Evolutionary conservation across 805 yeast species (phyloP).

Genomic region (Cyberlindnera bimundalis): DNA sequence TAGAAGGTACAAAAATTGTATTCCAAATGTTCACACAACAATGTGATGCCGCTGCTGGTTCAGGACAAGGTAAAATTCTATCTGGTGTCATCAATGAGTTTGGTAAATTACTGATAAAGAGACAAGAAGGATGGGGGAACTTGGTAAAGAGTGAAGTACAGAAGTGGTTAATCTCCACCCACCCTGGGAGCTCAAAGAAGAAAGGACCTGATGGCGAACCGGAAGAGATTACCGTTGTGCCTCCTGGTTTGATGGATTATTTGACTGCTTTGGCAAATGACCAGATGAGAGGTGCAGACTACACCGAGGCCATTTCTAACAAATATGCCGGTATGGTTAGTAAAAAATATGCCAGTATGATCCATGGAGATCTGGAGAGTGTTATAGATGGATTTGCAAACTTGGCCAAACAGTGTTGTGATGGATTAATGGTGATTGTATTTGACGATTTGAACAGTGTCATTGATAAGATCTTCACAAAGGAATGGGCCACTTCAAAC

Average conservation of each 20-base stretch:
- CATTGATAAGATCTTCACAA: slow-evolving; percentile 58
- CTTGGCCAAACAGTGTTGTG: slow-evolving; percentile 63
- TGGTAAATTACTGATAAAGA: slow-evolving; percentile 51
- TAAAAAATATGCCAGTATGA: slow-evolving; percentile 57
- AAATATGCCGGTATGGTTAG: slow-evolving; percentile 64
- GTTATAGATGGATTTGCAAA: slow-evolving; percentile 79
- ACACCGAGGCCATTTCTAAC: slow-evolving; percentile 65
- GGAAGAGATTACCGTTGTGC: slow-evolving; percentile 41
- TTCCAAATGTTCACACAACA: slow-evolving; percentile 86
- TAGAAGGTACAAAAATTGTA: slow-evolving; percentile 76
- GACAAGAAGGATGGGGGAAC: slow-evolving; percentile 62
- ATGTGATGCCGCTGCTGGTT: slow-evolving; percentile 81
- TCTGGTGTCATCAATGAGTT: slow-evolving; percentile 76
- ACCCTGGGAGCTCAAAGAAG: slow-evolving; percentile 14
- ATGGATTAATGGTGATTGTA: slow-evolving; percentile 54
- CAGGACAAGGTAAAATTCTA: slow-evolving; percentile 75
- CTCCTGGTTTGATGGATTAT: slow-evolving; percentile 81
- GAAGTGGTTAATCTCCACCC: slow-evolving; percentile 28
- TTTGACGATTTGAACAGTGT: slow-evolving; percentile 69
- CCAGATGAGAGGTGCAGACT: slow-evolving; percentile 68
- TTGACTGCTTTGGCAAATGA: slow-evolving; percentile 82
- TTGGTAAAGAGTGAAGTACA: slow-evolving; percentile 53
- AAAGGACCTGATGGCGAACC: slow-evolving; percentile 31
- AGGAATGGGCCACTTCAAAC: slow-evolving; percentile 57
- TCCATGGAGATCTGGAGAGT: slow-evolving; percentile 53